Base-by-base conservation (phyloP, 108 stramenopile genomes). In the Fragilaria radians region DNA sequence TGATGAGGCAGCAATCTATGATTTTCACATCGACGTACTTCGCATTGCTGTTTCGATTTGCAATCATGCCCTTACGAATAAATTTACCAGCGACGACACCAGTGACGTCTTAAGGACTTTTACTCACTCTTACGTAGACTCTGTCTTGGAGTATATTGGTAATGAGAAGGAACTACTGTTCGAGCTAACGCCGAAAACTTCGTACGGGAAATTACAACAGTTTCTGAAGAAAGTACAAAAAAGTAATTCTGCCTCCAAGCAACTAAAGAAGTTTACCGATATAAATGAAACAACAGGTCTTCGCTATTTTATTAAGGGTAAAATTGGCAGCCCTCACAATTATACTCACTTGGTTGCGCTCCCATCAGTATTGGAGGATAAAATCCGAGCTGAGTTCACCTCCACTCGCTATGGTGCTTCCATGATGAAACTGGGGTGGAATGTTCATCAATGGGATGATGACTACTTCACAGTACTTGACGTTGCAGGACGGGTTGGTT, bases 361-460 rank as follows among this genome's bases (percentile, higher is more conserved):
- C 28, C 48, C 71, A 32, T 30, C 46, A 22, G 71, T 73, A 25
- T 33, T 76, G 23, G 74, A 72, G 11, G 25, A 58, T 9, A 54
- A 71, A 30, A 73, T 84, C 32, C 53, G 66, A 14, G 48, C 17
- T 24, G 74, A 65, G 24, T 78, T 84, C 26, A 74, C 73, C 18
- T 59, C 64, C 4, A 70, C 66, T 5, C 54, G 63, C 30, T 84
- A 80, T 61, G 78, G 79, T 23, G 74, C 83, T 28, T 66, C 76
- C 4, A 62, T 80, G 79, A 77, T 78, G 76, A 74, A 81, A 31
- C 62, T 81, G 74, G 83, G 79, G 29, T 84, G 79, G 79, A 63
- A 72, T 22, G 76, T 80, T 2, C 54, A 63, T 5, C 63, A 63
- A 0, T 84, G 79, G 73, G 66, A 78, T 57, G 63, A 74, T 26